Conservation (phyloP, 352 stramenopile species). For the Pythium myriotylum region DNA sequence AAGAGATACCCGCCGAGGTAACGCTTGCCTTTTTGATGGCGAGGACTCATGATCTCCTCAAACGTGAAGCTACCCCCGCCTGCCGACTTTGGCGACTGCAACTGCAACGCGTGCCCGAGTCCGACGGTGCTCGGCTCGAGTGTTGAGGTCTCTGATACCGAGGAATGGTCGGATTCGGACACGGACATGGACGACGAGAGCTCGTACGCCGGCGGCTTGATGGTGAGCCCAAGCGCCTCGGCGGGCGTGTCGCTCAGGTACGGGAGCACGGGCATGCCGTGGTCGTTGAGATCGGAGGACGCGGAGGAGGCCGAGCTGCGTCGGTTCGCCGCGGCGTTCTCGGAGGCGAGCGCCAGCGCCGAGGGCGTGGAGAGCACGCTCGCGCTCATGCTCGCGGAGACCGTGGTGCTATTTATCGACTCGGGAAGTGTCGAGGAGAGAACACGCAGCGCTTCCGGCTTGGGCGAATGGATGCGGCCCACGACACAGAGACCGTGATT, state of each 20-base stretch:
- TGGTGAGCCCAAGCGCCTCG: conserved; percentile 3
- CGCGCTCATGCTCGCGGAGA: conserved; percentile 6
- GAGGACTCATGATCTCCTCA: conserved; percentile 55
- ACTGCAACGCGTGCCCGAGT: conserved; percentile 7
- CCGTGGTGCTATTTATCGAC: not conserved
- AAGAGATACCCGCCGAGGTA: conserved; percentile 62
- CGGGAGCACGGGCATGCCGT: conserved; percentile 29
- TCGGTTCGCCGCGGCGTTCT: conserved; percentile 17
- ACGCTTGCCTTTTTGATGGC: conserved; percentile 53
- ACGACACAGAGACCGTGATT: no score
- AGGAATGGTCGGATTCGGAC: conserved; percentile 14
- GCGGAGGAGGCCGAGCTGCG: conserved; percentile 32
- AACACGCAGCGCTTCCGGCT: no score
- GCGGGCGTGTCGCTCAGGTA: conserved; percentile 17
- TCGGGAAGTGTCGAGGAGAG: no score
- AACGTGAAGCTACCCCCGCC: conserved; percentile 36
- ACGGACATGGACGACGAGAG: conserved; percentile 12
- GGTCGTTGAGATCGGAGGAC: conserved; percentile 29
- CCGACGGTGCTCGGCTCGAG: conserved; percentile 1
- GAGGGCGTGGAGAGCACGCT: not conserved
- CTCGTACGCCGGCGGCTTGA: conserved; percentile 14
- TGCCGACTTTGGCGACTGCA: conserved; percentile 27
- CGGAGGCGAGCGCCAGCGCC: conserved; percentile 16
- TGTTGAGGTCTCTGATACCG: conserved; percentile 10
- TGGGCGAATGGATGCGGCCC: no score